phyloP scores from a whole-genome alignment of 345 rosid species.

The Rhizophora mangle region DNA sequence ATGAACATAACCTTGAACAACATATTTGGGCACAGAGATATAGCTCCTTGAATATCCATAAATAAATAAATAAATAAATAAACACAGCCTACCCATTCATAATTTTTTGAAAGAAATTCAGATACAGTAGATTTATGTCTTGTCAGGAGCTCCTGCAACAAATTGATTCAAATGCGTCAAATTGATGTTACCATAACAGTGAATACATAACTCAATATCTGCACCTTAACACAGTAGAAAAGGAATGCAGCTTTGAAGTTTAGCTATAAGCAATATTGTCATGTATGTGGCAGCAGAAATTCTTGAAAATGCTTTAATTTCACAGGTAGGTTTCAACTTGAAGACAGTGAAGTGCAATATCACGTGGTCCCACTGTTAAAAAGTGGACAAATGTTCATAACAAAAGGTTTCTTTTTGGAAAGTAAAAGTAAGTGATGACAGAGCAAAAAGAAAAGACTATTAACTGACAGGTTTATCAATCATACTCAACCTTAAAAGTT shows the following conservation, averaged over 20 bases:
- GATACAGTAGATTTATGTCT: conserved; percentile 99
- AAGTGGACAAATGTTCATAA: too few relatives aligned
- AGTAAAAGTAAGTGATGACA: too few relatives aligned
- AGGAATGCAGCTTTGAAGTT: too few relatives aligned
- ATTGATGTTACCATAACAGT: conserved; percentile 5
- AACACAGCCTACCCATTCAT: conserved; percentile 71
- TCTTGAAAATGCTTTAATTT: too few relatives aligned
- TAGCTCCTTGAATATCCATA: background rate
- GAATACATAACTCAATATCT: background rate
- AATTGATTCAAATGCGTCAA: conserved; percentile 21
- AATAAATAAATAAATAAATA: background rate
- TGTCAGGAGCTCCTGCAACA: conserved; percentile 77
- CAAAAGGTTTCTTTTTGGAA: too few relatives aligned
- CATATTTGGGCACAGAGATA: background rate
- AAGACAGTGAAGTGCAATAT: too few relatives aligned
- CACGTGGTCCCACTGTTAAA: too few relatives aligned
- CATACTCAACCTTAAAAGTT: conserved; percentile 73
- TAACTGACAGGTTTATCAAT: background rate
- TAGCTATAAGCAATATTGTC: too few relatives aligned
- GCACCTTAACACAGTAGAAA: too few relatives aligned
- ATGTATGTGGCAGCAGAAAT: background rate
- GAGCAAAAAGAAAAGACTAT: background rate
- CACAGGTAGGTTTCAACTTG: too few relatives aligned
- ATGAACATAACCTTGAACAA: background rate
- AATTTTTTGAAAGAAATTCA: conserved; percentile 82